These are phyloP conservation scores for Silene latifolia DNA, from an alignment of 148 eudicot genomes.

Conservation along the genomic window DNA sequence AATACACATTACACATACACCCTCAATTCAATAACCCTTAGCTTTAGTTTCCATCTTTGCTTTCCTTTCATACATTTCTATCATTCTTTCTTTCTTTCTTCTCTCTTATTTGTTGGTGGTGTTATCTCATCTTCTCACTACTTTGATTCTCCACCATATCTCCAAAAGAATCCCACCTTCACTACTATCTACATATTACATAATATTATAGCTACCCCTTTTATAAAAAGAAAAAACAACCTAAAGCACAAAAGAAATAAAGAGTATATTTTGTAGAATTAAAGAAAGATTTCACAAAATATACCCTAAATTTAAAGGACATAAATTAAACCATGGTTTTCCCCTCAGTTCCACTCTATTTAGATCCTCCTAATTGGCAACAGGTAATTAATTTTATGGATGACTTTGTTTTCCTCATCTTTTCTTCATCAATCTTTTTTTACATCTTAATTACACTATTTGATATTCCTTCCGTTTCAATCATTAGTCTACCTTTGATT, in stretches of 20 bases:
- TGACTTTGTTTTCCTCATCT: neutral
- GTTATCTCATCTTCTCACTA: conserved; percentile 34
- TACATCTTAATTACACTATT: neutral
- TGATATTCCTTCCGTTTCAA: neutral
- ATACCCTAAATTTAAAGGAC: conserved; percentile 10
- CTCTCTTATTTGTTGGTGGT: conserved; percentile 22
- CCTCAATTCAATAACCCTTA: neutral
- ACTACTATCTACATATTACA: neutral
- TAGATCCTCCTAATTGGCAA: conserved; percentile 77
- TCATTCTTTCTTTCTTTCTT: neutral
- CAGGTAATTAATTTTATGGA: conserved; percentile 37
- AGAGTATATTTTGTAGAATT: neutral
- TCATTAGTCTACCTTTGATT: too few species aligned
- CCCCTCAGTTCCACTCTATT: conserved; percentile 55
- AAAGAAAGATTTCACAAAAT: conserved; percentile 19
- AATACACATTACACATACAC: neutral
- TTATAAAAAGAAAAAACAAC: conserved; percentile 34
- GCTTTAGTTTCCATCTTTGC: conserved; percentile 12
- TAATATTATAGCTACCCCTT: conserved; percentile 16
- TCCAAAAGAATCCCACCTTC: conserved; percentile 25
- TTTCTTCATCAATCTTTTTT: too few species aligned
- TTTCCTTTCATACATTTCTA: conserved; percentile 17
- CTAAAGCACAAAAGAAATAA: conserved; percentile 9
- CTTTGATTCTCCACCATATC: conserved; percentile 60
- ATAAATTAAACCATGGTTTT: conserved; percentile 59